Conservation (phyloP, 2,329 filamentous ascomycete species). For the Chaetoscypha palmicola region DNA sequence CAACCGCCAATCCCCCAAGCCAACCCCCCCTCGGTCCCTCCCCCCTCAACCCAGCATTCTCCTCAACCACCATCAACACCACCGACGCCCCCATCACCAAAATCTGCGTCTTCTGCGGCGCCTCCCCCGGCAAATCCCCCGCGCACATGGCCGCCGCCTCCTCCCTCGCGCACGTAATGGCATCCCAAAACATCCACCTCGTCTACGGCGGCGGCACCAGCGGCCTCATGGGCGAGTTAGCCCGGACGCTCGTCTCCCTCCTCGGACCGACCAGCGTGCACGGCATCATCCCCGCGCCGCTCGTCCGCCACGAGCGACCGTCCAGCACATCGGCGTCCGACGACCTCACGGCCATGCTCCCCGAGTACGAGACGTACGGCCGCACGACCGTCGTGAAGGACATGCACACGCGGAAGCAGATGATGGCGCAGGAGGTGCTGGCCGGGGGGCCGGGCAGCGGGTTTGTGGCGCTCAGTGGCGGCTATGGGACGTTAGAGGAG, state of each 20-base stretch:
- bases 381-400: conserved; percentile 82
- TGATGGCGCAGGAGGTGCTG: conserved; percentile 87
- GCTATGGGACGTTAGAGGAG: conserved; percentile 94
- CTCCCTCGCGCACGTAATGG: conserved; percentile 53
- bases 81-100: conserved; percentile 37
- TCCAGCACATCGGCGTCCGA: conserved; percentile 43
- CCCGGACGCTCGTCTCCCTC: conserved; percentile 76
- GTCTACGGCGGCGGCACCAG: conserved; percentile 95
- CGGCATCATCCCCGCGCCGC: conserved; percentile 83
- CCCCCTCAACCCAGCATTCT: not conserved
- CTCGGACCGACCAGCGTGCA: conserved; percentile 77
- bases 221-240: conserved; percentile 92
- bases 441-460: conserved; percentile 74
- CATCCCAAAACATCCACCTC: conserved; percentile 73
- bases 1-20: not conserved
- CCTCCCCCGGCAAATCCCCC: conserved; percentile 64
- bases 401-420: conserved; percentile 92
- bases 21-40: not conserved
- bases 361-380: conserved; percentile 58
- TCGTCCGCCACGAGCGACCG: conserved; percentile 70
- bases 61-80: conserved; percentile 18
- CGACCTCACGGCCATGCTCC: conserved; percentile 29
- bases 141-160: conserved; percentile 62
- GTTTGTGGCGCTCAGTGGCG: conserved; percentile 82
- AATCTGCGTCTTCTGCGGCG: conserved; percentile 93